Conservation (phyloP, 2,329 filamentous ascomycete species). For the Aspergillus fijiensis region DNA sequence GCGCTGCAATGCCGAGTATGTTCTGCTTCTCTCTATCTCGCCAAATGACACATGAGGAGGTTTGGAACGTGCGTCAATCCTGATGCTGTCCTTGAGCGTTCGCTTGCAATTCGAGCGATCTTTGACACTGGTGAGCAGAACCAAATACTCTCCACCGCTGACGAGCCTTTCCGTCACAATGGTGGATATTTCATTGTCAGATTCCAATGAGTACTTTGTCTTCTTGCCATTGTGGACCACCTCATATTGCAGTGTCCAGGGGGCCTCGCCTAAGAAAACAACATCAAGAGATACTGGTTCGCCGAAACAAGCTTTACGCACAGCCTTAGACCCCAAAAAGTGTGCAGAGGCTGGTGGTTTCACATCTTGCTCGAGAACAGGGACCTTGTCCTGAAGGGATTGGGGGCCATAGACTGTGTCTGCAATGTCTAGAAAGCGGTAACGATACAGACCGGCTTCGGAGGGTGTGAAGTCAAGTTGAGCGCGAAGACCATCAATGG, state of each 20-base stretch:
- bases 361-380: slow-evolving; percentile 79
- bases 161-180: slow-evolving; percentile 74
- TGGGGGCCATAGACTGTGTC: slow-evolving; percentile 77
- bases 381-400: slow-evolving; percentile 59
- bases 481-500: slow-evolving; percentile 70
- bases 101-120: slow-evolving; percentile 86
- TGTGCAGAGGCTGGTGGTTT: slow-evolving; percentile 84
- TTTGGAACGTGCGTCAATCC: slow-evolving; percentile 83
- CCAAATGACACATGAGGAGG: slow-evolving; percentile 85
- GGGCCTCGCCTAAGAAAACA: slow-evolving; percentile 73
- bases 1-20: slow-evolving; percentile 73
- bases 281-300: slow-evolving; percentile 75
- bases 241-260: slow-evolving; percentile 90
- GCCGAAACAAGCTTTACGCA: slow-evolving; percentile 73
- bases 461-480: slow-evolving; percentile 82
- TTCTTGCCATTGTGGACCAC: slow-evolving; percentile 85
- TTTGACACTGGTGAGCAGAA: slow-evolving; percentile 81
- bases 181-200: slow-evolving; percentile 62
- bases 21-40: slow-evolving; percentile 75
- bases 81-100: slow-evolving; percentile 78
- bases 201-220: slow-evolving; percentile 65
- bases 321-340: slow-evolving; percentile 59
- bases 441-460: slow-evolving; percentile 80
- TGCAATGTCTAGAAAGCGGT: slow-evolving; percentile 76
- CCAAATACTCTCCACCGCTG: slow-evolving; percentile 84